Evolutionary conservation across 140 eudicot genomes (phyloP), one percentile per base, ranked within the genome.

Genomic region (Senecio squalidus): DNA sequence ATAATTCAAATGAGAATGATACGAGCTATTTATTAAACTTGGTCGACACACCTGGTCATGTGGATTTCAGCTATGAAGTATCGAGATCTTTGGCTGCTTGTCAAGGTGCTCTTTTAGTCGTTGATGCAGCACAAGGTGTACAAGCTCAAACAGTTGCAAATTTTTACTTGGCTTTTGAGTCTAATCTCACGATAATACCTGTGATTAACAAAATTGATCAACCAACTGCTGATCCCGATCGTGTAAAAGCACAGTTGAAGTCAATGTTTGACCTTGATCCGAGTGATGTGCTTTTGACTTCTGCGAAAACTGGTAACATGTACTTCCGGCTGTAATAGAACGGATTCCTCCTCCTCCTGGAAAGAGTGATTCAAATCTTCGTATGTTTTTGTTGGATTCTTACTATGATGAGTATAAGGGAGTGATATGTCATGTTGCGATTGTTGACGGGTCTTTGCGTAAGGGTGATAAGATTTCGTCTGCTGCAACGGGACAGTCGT

Each of bases 81-180:
- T 91, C 98, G 14, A 83, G 98, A 62, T 86, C 98, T 25, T 67
- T 90, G 70, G 96, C 96, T 22, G 98, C 98, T 71, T 91, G 98
- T 58, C 96, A 91, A 56, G 98, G 96, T 40, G 98, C 82, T 51
- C 96, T 91, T 50, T 75, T 91, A 24, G 96, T 91, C 9, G 98
- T 91, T 45, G 98, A 86, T 70, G 98, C 98, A 31, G 94, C 94
- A 48, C 98, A 91, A 73, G 98, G 96, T 26, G 98, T 91, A 36
- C 98, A 91, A 56, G 96, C 98, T 41, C 98, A 91, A 69, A 91
- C 98, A 11, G 98, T 91, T 50, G 98, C 98, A n/a, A 91, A 91
- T 60, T 91, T 91, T 65, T 91, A 86, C 73, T 85, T 91, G 3
- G 98, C 96, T 0, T 91, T 91, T 41, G 98, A 91, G 67, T 83